Evolutionary conservation across 2,329 filamentous ascomycete genomes (phyloP).

Genomic region (Fusarium sacchari): DNA sequence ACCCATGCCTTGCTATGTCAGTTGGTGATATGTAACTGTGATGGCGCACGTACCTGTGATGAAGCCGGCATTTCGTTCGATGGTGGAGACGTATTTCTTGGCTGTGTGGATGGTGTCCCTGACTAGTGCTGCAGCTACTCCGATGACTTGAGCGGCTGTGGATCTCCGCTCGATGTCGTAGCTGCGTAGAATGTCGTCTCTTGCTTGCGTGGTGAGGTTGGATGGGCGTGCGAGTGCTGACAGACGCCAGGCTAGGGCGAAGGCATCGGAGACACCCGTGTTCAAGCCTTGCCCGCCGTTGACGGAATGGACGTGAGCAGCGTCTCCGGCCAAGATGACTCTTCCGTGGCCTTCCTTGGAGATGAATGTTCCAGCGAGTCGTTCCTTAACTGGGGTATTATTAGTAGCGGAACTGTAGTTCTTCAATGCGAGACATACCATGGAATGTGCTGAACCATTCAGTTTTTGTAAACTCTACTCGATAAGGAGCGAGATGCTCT

Average conservation of each 20-base stretch:
- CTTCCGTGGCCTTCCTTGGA: conserved; percentile 54
- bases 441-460: conserved; percentile 63
- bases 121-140: conserved; percentile 58
- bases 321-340: conserved; percentile 65
- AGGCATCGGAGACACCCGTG: conserved; percentile 66
- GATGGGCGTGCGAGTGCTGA: conserved; percentile 42
- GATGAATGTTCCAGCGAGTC: conserved; percentile 53
- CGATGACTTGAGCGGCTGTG: conserved; percentile 57
- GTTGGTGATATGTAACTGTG: neutral
- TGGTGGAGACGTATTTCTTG: conserved; percentile 58
- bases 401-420: neutral
- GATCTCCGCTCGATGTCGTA: conserved; percentile 57
- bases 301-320: conserved; percentile 65
- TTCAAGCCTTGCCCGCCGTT: conserved; percentile 69
- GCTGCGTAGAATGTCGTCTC: conserved; percentile 49
- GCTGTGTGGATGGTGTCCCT: conserved; percentile 56
- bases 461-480: conserved; percentile 54
- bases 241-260: conserved; percentile 65
- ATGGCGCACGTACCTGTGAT: conserved; percentile 53
- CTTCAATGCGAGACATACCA: conserved; percentile 39
- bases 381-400: conserved; percentile 50
- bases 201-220: neutral
- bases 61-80: conserved; percentile 59
- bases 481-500: conserved; percentile 56
- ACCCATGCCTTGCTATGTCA: conserved; percentile 21